These are phyloP conservation scores for Coriaria nepalensis DNA, from an alignment of 306 rosid species.

Conservation along the genomic window DNA sequence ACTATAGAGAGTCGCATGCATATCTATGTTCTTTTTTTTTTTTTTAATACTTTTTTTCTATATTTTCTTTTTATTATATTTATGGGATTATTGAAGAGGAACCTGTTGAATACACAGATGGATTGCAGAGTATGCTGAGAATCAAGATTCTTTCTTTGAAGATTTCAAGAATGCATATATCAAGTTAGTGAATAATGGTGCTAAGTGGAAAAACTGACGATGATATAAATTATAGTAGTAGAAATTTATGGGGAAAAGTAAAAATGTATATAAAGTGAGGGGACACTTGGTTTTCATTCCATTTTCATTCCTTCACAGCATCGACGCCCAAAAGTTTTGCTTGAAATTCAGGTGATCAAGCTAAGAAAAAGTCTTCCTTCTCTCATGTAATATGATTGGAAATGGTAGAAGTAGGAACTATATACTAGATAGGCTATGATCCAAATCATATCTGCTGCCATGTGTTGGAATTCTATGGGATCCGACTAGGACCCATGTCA, in stretches of 20 bases:
- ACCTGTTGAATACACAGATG: conserved; percentile 42
- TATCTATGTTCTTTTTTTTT: conserved; percentile 2
- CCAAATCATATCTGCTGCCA: too few relatives aligned
- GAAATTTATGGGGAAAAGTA: conserved; percentile 2
- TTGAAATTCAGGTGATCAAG: background rate
- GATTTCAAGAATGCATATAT: conserved; percentile 68
- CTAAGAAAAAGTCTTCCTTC: too few relatives aligned
- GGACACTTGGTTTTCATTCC: too few relatives aligned
- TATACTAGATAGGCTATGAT: too few relatives aligned
- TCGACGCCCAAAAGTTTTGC: background rate
- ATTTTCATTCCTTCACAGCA: too few relatives aligned
- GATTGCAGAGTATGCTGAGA: conserved; percentile 62
- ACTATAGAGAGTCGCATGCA: background rate
- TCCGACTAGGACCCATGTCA: too few relatives aligned
- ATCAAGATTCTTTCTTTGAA: conserved; percentile 61
- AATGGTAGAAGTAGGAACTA: too few relatives aligned
- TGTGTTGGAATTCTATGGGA: too few relatives aligned
- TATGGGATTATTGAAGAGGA: conserved; percentile 4
- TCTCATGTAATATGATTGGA: too few relatives aligned
- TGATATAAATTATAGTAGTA: conserved; percentile 17
- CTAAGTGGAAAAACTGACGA: conserved; percentile 43
- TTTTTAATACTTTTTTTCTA: conserved; percentile 10
- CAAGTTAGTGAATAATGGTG: conserved; percentile 89
- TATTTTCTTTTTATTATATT: too few relatives aligned
- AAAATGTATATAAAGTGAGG: background rate